These are phyloP conservation scores for Corchorus capsularis DNA, from an alignment of 345 rosid genomes.

Conservation along the genomic window DNA sequence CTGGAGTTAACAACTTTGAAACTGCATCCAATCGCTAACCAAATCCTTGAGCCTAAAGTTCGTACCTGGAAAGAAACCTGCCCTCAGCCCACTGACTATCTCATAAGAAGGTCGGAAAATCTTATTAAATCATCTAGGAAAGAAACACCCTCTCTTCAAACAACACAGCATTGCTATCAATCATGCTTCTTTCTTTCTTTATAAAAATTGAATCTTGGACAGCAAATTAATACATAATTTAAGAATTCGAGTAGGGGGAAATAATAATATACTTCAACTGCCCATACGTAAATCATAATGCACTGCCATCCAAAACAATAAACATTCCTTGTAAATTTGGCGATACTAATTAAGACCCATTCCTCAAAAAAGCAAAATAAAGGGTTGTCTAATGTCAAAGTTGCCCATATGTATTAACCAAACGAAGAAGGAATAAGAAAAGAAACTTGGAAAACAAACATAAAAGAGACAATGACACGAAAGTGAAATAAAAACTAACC, in stretches of 20 bases:
- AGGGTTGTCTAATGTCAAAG: not conserved
- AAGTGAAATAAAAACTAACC: constrained; percentile 13
- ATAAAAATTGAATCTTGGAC: not conserved
- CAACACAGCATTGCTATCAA: not conserved
- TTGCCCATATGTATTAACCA: not conserved
- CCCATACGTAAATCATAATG: not conserved
- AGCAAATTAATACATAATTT: not conserved
- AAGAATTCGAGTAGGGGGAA: not conserved
- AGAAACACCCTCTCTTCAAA: not conserved
- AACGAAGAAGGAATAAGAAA: not conserved
- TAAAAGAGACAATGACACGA: not conserved
- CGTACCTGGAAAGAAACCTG: not conserved
- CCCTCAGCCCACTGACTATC: not conserved
- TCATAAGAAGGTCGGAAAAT: not conserved
- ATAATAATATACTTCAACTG: not conserved
- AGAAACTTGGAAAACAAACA: not conserved
- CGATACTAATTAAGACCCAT: not conserved
- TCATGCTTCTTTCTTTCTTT: not conserved
- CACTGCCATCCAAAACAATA: not conserved
- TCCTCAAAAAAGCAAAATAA: not conserved
- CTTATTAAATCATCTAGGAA: not conserved
- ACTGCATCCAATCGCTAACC: not conserved
- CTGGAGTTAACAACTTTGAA: not conserved
- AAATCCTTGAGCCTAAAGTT: constrained; percentile 7
- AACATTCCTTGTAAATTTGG: not conserved